Base-by-base conservation (phyloP, 768 basidiomycete genomes). In the Amanita molliuscula region DNA sequence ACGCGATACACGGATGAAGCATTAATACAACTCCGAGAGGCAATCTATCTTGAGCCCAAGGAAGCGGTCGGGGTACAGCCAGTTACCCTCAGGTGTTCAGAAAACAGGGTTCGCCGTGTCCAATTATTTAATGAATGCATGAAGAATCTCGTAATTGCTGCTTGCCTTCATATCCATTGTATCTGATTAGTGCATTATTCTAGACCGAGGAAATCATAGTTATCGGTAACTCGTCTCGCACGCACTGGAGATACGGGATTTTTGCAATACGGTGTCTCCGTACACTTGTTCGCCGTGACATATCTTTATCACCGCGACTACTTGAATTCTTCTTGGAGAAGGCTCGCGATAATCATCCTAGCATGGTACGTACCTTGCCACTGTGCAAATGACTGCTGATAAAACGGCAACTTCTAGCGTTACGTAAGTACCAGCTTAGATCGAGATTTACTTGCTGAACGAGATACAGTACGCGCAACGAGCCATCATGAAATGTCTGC, bases 191-290 rank as follows among this genome's bases (percentile, higher is more conserved):
- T 42, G 10, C 28, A 51, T 44, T 45, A 43, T 47, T 26, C 29
- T 56, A 61, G 53, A 55, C 48, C 36, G 34, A 57, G 76, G 77
- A 69, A 65, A 67, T 84, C 15, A 63, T 86, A 28, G 69, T 74
- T 25, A 72, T 87, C 33, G 86, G 78, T 1, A 71, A 76, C 18
- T 77, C 79, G 23, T 56, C 74, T 3, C 64, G 69, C 13, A 89
- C 84, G 4, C 88, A 92, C 59, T 90, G 88, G 88, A 76, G 80
- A 49, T 92, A 92, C 60, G 68, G 71, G 5, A 83, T 88, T 36
- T 78, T 79, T 33, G 84, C 86, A 8, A 70, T 81, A 25, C 72
- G 84, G 49, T 77, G 78, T 58, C 67, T 90, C 13, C 74, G 85
- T 23, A 77, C 84, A 3, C 66, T 90, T 11, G 69, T 88, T 42